Percentiles rank a stretch among this genome's conserved stretches.
Evolutionary conservation across 176 grass and related monocot genomes (phyloP).

Genomic region (Saccharum spontaneum): DNA sequence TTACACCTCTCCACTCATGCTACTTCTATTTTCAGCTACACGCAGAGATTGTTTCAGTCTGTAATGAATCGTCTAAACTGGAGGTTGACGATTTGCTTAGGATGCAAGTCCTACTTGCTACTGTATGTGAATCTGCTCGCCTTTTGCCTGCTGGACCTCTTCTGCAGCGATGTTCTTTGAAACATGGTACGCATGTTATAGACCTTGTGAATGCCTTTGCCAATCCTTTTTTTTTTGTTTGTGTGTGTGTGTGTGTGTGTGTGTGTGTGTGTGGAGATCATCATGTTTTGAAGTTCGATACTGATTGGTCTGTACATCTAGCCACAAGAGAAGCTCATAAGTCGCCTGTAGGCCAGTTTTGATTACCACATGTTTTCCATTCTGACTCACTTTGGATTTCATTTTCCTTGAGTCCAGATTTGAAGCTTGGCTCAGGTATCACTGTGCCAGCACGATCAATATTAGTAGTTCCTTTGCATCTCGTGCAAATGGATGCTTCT

Average conservation of each 20-base stretch:
- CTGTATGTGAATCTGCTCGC: conserved; percentile 89
- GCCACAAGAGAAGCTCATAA: conserved; percentile 17
- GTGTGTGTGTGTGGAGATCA: background rate
- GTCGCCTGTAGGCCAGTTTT: conserved; percentile 3
- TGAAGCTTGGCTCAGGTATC: conserved; percentile 54
- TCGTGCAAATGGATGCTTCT: conserved; percentile 78
- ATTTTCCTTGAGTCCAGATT: conserved; percentile 55
- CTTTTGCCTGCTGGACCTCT: conserved; percentile 94
- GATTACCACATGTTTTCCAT: background rate
- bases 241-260: too few relatives aligned
- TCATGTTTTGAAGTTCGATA: background rate
- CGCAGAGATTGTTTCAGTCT: conserved; percentile 51
- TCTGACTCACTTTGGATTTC: conserved; percentile 10
- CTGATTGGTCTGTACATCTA: conserved; percentile 4
- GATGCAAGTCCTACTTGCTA: conserved; percentile 79
- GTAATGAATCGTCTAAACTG: conserved; percentile 39
- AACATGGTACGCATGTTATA: conserved; percentile 51
- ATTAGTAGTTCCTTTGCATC: conserved; percentile 80
- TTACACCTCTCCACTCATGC: conserved; percentile 7
- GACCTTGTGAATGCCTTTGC: conserved; percentile 6
- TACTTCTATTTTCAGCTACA: conserved; percentile 60
- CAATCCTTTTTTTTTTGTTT: background rate
- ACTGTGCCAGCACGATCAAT: conserved; percentile 72
- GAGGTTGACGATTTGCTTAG: conserved; percentile 53
- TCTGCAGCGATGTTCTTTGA: conserved; percentile 87